phyloP scores from a whole-genome alignment of 306 rosid species.

The Pterocarpus santalinus region DNA sequence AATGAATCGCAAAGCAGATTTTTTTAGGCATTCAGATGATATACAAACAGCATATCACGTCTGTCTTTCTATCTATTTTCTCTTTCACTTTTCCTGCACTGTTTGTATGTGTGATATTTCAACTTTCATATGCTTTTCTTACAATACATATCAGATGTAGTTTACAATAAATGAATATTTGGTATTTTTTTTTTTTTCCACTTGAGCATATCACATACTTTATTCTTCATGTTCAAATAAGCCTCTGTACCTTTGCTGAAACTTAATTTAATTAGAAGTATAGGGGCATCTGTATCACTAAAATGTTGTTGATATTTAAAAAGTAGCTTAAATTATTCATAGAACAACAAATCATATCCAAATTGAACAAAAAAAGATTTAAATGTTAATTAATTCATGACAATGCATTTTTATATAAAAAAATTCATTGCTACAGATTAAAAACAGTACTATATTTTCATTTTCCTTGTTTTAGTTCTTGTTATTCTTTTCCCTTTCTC shows the following conservation, averaged over 20 bases:
- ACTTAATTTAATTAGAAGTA: too few relatives aligned
- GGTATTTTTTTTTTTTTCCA: background rate
- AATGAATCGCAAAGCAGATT: constrained; percentile 71
- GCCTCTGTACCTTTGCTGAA: background rate
- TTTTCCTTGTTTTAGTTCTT: constrained; percentile 11
- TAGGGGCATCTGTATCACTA: too few relatives aligned
- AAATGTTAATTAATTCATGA: too few relatives aligned
- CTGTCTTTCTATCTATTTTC: constrained; percentile 35
- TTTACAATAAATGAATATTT: constrained; percentile 7
- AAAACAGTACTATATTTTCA: background rate
- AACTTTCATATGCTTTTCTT: constrained; percentile 35
- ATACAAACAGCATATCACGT: constrained; percentile 61
- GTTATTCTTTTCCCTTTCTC: background rate
- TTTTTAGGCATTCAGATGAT: constrained; percentile 80
- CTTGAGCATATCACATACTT: background rate
- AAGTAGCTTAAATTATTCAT: too few relatives aligned
- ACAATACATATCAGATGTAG: background rate
- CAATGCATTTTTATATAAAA: too few relatives aligned
- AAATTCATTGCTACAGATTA: too few relatives aligned
- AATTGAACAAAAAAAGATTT: too few relatives aligned
- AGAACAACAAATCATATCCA: too few relatives aligned
- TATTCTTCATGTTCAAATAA: constrained; percentile 6
- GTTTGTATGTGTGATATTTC: constrained; percentile 23
- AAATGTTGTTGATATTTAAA: too few relatives aligned
- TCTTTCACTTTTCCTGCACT: constrained; percentile 7